Evolutionary conservation across 2,329 filamentous ascomycete genomes (phyloP).

Genomic region (Rhynchosporium secalis): DNA sequence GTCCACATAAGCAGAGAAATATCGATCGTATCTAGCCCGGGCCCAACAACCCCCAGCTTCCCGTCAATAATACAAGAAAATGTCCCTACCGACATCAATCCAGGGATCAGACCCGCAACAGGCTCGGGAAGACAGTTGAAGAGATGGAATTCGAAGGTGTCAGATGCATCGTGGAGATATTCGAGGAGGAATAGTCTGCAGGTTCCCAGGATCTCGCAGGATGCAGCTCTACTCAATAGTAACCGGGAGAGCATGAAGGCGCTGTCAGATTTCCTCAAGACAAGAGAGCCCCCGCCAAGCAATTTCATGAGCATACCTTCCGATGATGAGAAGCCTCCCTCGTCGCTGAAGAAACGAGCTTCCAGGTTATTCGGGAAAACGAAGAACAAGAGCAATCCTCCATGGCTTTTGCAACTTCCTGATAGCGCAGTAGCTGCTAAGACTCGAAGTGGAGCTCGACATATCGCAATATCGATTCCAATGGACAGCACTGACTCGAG

Average conservation of each 20-base stretch:
- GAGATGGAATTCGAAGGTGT: constrained; percentile 23
- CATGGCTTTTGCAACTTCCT: constrained; percentile 46
- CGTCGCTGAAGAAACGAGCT: constrained; percentile 42
- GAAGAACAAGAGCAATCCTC: constrained; percentile 40
- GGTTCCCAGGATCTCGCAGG: constrained; percentile 3
- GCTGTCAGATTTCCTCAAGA: constrained; percentile 52
- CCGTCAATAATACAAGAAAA: constrained; percentile 13
- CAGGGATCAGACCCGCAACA: constrained; percentile 13
- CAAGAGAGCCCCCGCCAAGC: constrained; percentile 49
- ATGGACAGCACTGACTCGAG: constrained; percentile 49
- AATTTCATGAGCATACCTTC: constrained; percentile 51
- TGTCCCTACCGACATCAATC: constrained; percentile 4
- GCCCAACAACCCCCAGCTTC: constrained; percentile 11
- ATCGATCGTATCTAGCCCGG: constrained; percentile 19
- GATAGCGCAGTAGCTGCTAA: constrained; percentile 57
- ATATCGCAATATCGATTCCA: constrained; percentile 63
- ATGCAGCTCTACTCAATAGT: constrained; percentile 13
- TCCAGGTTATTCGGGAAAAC: constrained; percentile 45
- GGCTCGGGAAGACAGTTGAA: constrained; percentile 6
- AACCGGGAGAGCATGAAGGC: constrained; percentile 37
- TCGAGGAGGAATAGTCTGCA: constrained; percentile 5
- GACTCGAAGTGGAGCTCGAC: constrained; percentile 54
- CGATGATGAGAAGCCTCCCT: constrained; percentile 39
- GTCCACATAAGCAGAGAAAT: constrained; percentile 27
- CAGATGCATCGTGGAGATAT: constrained; percentile 13